Evolutionary conservation across 345 rosid genomes (phyloP), one percentile per base, ranked within the genome.

Genomic region (Punica granatum): DNA sequence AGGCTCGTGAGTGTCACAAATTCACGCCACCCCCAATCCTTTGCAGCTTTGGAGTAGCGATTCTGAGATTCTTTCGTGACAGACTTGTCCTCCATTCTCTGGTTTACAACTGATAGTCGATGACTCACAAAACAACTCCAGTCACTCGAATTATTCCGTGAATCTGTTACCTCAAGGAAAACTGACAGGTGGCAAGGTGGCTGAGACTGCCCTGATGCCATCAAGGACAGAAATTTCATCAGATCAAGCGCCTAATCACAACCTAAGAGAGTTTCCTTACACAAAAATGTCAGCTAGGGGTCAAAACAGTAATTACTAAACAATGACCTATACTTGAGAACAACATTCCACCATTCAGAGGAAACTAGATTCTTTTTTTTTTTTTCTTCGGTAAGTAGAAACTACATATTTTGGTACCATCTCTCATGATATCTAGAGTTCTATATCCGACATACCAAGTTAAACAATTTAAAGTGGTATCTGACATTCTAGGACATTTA

Each of bases 11-110:
- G 98, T 1, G 99, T 92, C 78, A 95, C 97, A 81, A 95, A 95
- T 73, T 95, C 99, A 74, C 99, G 98, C 99, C 99, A 95, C 63
- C 99, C 99, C 99, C 99, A 95, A 75, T 95, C 99, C 76, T 95
- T 95, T 71, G 99, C 99, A 73, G 98, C 96, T 85, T 95, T 95
- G 67, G 98, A 95, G 80, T 92, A 88, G 64, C 98, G 98, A 76
- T 95, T 92, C 76, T 95, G 98, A 81, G 99, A 95, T 80, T 92
- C 98, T 78, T 95, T 95, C n/a, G 88, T 87, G 53, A 92, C 94
- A 61, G 99, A 90, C 75, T 92, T 95, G 78, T 95, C 98, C 77
- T 95, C 98, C 83, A 74, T 67, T 77, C 73, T 88, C 77, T 83
- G 96, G 84, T 90, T 95, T 76, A 90, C 90, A 78, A 95, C 99